phyloP scores from a whole-genome alignment of 306 rosid species.

The Cyclanthera cordifolia region DNA sequence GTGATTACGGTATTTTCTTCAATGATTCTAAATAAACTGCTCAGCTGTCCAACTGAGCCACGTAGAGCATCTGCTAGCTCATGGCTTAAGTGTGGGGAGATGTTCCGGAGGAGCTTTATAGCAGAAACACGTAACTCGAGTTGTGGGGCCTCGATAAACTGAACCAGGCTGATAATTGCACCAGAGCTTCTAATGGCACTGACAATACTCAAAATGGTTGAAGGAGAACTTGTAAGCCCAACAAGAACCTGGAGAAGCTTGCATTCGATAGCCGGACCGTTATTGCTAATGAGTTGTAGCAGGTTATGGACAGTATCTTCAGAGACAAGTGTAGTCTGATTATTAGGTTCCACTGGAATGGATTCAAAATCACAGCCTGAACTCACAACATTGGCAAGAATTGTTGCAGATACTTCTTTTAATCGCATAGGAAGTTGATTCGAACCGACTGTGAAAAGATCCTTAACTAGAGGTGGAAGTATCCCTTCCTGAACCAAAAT shows the following conservation, averaged over 20 bases:
- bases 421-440: conserved; percentile 71
- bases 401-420: conserved; percentile 89
- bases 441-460: conserved; percentile 80
- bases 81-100: conserved; percentile 79
- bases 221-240: conserved; percentile 68
- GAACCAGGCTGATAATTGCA: conserved; percentile 86
- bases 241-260: conserved; percentile 97
- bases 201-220: conserved; percentile 56
- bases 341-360: conserved; percentile 59
- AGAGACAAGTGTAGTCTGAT: conserved; percentile 83
- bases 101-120: conserved; percentile 66
- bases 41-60: conserved; percentile 91
- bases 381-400: conserved; percentile 79
- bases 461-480: conserved; percentile 86
- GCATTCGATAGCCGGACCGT: conserved; percentile 93
- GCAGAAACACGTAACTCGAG: conserved; percentile 77
- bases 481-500: conserved; percentile 86
- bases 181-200: conserved; percentile 94
- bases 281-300: conserved; percentile 91
- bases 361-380: conserved; percentile 76
- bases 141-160: conserved; percentile 91
- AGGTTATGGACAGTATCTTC: conserved; percentile 81
- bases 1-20: conserved; percentile 67
- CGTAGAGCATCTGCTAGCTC: conserved; percentile 95
- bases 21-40: conserved; percentile 65